Evolutionary conservation across 2,329 filamentous ascomycete species (phyloP).

Genomic region (Metarhizium rileyi): DNA sequence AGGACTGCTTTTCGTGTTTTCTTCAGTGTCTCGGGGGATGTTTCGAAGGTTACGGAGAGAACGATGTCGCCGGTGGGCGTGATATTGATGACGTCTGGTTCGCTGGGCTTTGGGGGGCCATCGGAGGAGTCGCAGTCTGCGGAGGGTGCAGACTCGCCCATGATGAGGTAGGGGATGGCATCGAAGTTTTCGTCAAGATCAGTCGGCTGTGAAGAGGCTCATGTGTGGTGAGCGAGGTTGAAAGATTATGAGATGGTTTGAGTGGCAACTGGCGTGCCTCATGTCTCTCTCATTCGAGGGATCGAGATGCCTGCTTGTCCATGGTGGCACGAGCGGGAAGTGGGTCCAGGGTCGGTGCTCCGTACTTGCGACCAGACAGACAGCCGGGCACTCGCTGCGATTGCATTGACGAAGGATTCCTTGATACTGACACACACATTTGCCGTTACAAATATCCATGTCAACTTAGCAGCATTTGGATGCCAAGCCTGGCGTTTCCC

Average conservation of each 20-base stretch:
- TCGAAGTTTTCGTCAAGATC: conserved; percentile 4
- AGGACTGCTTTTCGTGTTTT: conserved; percentile 31
- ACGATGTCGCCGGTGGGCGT: conserved; percentile 52
- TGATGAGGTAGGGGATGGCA: conserved; percentile 1
- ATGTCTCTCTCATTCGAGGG: background rate
- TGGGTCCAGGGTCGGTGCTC: background rate
- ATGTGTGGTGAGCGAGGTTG: background rate
- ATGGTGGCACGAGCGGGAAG: background rate
- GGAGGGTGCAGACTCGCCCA: conserved; percentile 10
- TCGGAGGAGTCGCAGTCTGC: conserved; percentile 6
- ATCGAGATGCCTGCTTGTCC: background rate
- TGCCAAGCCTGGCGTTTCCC: no score
- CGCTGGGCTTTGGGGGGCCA: background rate
- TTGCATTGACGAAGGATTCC: no score
- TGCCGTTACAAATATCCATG: no score
- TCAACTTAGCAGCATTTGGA: no score
- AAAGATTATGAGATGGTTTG: background rate
- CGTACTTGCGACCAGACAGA: no score
- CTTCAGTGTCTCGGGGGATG: conserved; percentile 40
- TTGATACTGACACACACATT: no score
- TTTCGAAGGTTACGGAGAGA: conserved; percentile 56
- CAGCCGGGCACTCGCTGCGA: no score
- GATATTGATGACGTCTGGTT: conserved; percentile 34
- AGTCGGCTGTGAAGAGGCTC: background rate
- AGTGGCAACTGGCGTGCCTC: background rate